Conservation (phyloP, 805 yeast genomes). For the Candida ipomoeae region DNA sequence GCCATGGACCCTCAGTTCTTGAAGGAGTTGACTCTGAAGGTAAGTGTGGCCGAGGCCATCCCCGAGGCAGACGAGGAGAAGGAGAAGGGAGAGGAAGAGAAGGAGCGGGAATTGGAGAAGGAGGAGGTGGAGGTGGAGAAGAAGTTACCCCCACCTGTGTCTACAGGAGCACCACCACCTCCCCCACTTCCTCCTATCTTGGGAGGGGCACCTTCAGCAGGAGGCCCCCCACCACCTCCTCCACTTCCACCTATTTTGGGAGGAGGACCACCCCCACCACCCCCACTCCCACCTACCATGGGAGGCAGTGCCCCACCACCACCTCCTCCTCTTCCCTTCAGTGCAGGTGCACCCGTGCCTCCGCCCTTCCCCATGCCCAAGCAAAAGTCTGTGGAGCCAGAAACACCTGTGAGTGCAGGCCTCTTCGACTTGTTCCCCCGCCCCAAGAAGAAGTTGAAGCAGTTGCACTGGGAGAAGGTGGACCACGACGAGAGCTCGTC, state of each 20-base stretch:
- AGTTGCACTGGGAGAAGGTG: constrained; percentile 78
- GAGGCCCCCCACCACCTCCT: constrained; percentile 20
- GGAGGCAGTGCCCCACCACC: constrained; percentile 22
- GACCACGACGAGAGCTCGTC: constrained; percentile 41
- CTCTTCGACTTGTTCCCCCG: constrained; percentile 49
- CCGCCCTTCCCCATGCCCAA: constrained; percentile 24
- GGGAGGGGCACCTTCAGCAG: constrained; percentile 2
- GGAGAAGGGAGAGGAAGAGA: neutral
- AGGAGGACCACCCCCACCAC: constrained; percentile 22
- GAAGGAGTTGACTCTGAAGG: constrained; percentile 50
- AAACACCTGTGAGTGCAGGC: constrained; percentile 18
- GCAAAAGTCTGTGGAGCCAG: constrained; percentile 13
- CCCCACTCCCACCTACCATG: constrained; percentile 20
- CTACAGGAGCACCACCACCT: constrained; percentile 19
- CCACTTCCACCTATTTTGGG: constrained; percentile 17
- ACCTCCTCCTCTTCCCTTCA: constrained; percentile 22
- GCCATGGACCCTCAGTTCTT: constrained; percentile 48
- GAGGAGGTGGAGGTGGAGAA: no score
- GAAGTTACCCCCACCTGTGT: no score
- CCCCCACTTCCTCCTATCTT: constrained; percentile 20
- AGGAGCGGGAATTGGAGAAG: neutral
- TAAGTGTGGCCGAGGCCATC: constrained; percentile 39
- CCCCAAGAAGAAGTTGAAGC: constrained; percentile 61
- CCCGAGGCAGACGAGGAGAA: constrained; percentile 10
- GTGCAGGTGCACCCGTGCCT: constrained; percentile 22